Percentiles rank a stretch among this genome's conserved stretches.
These are phyloP conservation scores for Quercus lobata DNA, from an alignment of 331 rosid species.

Conservation along the genomic window DNA sequence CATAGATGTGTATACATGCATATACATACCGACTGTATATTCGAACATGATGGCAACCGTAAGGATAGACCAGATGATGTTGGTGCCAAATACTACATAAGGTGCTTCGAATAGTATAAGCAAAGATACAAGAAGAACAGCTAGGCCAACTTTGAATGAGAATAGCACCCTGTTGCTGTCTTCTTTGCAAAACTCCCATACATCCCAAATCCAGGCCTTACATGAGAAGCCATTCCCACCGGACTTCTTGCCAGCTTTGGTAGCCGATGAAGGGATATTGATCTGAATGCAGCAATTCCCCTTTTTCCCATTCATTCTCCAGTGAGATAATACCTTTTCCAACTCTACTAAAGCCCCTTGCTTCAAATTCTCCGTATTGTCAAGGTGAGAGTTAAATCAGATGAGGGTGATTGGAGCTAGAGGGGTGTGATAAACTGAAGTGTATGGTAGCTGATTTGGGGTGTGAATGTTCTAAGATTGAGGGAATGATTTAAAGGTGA, in stretches of 20 bases:
- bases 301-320: constrained; percentile 55
- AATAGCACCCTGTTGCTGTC: constrained; percentile 52
- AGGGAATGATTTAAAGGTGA: constrained; percentile 30
- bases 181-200: constrained; percentile 47
- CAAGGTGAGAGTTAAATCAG: background rate
- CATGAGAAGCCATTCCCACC: constrained; percentile 8
- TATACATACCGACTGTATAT: constrained; percentile 62
- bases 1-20: background rate
- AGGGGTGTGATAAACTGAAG: background rate
- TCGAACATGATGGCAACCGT: constrained; percentile 76
- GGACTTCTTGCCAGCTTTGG: constrained; percentile 17
- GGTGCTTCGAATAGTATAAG: constrained; percentile 61
- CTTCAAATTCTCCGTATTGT: background rate
- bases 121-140: constrained; percentile 61
- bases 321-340: background rate
- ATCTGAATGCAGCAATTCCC: constrained; percentile 40
- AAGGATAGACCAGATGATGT: constrained; percentile 76
- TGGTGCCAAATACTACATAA: constrained; percentile 55
- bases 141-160: constrained; percentile 66
- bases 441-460: background rate
- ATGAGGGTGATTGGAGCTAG: background rate
- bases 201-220: constrained; percentile 28
- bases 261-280: constrained; percentile 26
- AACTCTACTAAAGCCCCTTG: background rate
- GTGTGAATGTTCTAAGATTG: background rate